Conservation (phyloP, 345 rosid species). For the Eucalyptus decipiens region DNA sequence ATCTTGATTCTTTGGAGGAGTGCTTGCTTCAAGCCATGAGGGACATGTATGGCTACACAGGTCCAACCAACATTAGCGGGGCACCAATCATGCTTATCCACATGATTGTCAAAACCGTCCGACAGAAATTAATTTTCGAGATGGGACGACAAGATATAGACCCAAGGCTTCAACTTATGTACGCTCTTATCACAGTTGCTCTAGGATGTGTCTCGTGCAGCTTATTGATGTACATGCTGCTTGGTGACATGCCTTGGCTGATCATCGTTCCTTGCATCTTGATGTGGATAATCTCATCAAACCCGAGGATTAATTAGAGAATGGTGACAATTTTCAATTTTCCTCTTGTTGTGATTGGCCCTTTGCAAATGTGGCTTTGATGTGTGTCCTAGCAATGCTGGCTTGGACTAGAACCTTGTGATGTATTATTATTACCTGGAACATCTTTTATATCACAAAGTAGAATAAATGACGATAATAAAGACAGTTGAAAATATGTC, state of each 20-base stretch:
- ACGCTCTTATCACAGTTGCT: accelerated
- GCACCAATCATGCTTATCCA: background rate
- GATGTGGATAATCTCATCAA: accelerated
- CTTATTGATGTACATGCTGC: background rate
- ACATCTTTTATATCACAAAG: background rate
- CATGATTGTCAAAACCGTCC: background rate
- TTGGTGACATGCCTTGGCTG: background rate
- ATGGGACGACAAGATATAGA: background rate
- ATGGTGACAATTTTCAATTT: accelerated
- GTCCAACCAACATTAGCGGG: background rate
- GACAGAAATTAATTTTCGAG: background rate
- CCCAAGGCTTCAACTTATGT: background rate
- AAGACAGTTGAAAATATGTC: background rate
- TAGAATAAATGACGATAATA: background rate
- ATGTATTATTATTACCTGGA: background rate
- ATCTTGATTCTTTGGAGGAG: background rate
- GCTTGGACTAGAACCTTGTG: accelerated
- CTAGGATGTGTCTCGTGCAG: background rate
- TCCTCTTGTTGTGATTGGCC: accelerated
- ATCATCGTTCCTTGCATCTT: accelerated
- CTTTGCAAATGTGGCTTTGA: background rate
- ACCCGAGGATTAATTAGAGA: background rate
- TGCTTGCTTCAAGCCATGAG: background rate
- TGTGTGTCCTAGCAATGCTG: accelerated
- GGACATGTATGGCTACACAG: background rate